A percentile compares a stretch with the other conserved stretches of the same genome.
Conservation (phyloP, 495 filamentous ascomycete species). For the Aspergillus kassunensis region DNA sequence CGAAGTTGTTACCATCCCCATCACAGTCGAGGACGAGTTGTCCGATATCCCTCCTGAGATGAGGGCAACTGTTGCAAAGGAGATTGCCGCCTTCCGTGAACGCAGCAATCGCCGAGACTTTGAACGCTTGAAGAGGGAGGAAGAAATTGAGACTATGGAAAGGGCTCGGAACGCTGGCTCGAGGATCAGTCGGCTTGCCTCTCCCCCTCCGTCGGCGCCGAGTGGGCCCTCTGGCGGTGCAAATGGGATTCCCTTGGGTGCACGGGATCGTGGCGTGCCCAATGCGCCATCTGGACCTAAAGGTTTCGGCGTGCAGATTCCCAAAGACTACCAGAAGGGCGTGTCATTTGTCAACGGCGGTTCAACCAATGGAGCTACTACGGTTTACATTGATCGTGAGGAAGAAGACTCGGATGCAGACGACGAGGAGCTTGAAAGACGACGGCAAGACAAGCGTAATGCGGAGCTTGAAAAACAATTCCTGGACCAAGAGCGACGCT, state of each 20-base stretch:
- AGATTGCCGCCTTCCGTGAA: conserved; percentile 92
- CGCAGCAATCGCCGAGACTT: conserved; percentile 81
- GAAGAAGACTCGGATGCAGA: conserved; percentile 87
- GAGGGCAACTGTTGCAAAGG: conserved; percentile 92
- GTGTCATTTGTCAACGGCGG: conserved; percentile 86
- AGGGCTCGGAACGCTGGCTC: conserved; percentile 65
- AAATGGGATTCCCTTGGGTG: conserved; percentile 83
- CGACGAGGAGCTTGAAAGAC: conserved; percentile 78
- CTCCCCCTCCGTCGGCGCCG: conserved; percentile 61
- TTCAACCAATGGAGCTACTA: conserved; percentile 55
- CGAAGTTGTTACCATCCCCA: conserved; percentile 87
- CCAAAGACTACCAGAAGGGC: conserved; percentile 74
- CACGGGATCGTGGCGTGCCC: conserved; percentile 62
- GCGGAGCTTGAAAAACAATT: conserved; percentile 76
- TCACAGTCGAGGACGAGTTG: conserved; percentile 88
- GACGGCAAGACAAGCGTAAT: conserved; percentile 65
- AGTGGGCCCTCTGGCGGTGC: conserved; percentile 68
- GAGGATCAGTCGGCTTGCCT: conserved; percentile 64
- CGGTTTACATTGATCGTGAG: conserved; percentile 56
- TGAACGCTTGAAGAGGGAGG: conserved; percentile 80
- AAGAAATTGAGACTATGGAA: conserved; percentile 88
- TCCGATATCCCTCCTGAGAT: conserved; percentile 94
- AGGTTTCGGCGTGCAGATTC: conserved; percentile 66
- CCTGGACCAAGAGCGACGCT: conserved; percentile 80
- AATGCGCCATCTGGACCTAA: conserved; percentile 81